Evolutionary conservation across 2,329 filamentous ascomycete species (phyloP).

Genomic region (Cryoendolithus antarcticus): DNA sequence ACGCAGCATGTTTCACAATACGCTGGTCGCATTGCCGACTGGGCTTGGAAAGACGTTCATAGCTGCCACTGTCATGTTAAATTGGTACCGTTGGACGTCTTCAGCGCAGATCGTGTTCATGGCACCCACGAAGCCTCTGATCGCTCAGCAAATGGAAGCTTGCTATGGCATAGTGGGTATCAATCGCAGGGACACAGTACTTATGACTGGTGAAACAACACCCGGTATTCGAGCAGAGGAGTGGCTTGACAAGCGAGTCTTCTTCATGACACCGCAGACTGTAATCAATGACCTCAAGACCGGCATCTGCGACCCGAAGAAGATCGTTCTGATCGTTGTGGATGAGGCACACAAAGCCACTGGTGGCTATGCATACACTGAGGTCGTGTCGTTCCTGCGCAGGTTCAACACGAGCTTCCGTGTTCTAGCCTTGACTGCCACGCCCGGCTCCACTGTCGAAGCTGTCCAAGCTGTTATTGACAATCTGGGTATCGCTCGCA

Average conservation of each 20-base stretch:
- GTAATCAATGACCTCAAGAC: slow-evolving; percentile 81
- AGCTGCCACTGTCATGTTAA: slow-evolving; percentile 92
- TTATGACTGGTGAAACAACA: slow-evolving; percentile 73
- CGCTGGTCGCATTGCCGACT: slow-evolving; percentile 85
- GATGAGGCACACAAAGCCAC: slow-evolving; percentile 94
- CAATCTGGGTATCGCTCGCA: slow-evolving; percentile 76
- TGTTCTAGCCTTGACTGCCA: slow-evolving; percentile 83
- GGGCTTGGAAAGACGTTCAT: slow-evolving; percentile 97
- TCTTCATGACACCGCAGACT: slow-evolving; percentile 98
- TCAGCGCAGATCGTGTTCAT: slow-evolving; percentile 87
- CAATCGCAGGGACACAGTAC: slow-evolving; percentile 71
- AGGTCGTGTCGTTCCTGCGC: slow-evolving; percentile 75
- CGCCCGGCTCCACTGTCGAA: slow-evolving; percentile 81
- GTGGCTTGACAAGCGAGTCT: slow-evolving; percentile 76
- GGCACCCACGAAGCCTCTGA: slow-evolving; percentile 88
- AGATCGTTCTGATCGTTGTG: slow-evolving; percentile 77
- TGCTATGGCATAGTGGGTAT: slow-evolving; percentile 90
- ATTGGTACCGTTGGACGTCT: slow-evolving; percentile 88
- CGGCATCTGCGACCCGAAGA: slow-evolving; percentile 88
- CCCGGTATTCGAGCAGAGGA: slow-evolving; percentile 73
- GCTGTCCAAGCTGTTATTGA: slow-evolving; percentile 91
- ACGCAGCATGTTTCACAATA: slow-evolving; percentile 81
- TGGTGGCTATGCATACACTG: slow-evolving; percentile 89
- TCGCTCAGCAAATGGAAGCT: slow-evolving; percentile 88
- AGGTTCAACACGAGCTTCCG: slow-evolving; percentile 87